These are phyloP conservation scores for Solanum etuberosum DNA, from an alignment of 257 asterid species.

Conservation along the genomic window DNA sequence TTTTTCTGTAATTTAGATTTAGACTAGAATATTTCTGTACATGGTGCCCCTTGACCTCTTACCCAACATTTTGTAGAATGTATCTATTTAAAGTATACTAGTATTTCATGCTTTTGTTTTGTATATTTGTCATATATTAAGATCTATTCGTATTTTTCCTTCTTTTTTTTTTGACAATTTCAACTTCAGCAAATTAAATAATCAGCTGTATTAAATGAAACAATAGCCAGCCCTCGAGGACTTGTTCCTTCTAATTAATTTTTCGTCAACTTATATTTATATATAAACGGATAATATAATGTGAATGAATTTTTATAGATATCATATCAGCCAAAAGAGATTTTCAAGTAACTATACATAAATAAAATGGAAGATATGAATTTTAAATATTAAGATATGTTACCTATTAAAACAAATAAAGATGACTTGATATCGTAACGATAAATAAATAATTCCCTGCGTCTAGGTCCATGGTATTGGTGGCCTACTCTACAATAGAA, in stretches of 20 bases:
- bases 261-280: background rate
- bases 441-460: background rate
- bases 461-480: background rate
- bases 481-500: background rate
- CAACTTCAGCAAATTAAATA: background rate
- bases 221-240: background rate
- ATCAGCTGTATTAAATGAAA: background rate
- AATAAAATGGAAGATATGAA: background rate
- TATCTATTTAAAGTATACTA: background rate
- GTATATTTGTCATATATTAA: background rate
- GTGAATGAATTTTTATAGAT: background rate
- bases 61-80: background rate
- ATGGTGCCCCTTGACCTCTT: too few relatives aligned
- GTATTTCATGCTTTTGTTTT: background rate
- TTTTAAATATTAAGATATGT: background rate
- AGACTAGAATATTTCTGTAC: background rate
- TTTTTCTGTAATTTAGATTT: too few relatives aligned
- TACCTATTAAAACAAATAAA: background rate
- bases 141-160: background rate
- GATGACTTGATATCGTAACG: background rate
- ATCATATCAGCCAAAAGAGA: background rate
- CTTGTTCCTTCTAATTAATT: background rate
- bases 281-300: background rate
- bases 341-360: background rate
- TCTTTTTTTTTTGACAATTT: background rate